Base-by-base conservation (phyloP, 257 asterid species). In the Cruciata laevipes region DNA sequence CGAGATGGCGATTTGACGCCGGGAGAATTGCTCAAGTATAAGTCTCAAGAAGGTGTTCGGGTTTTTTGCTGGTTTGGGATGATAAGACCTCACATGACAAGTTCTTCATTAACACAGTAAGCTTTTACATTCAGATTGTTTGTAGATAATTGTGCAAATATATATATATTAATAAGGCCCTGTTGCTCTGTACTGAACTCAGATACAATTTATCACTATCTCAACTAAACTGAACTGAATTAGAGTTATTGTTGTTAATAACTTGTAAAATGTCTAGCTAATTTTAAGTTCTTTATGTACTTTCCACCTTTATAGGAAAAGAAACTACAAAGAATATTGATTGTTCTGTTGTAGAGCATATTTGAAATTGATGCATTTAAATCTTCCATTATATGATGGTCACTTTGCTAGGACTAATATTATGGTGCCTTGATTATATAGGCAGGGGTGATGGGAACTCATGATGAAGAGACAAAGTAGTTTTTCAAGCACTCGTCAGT, bases 11-110 rank as follows among this genome's bases (percentile, higher is more conserved):
- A 89, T 49, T 75, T 91, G 74, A 91, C 87, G 47, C 92, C 89
- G 9, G 98, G 98, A 69, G 98, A 92, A 66, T 67, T 92, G 70
- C 74, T 92, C 74, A 92, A 92, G 88, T 89, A 87, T 67, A 92
- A 92, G 72, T 87, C 98, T 4, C 81, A 92, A 77, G 98, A 92
- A 80, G 98, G 98, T 57, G 97, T 92, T 71, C 83, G 98, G 52
- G 97, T 92, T 81, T 81, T 92, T 76, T 92, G 59, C 76, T 92
- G 74, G 80, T 85, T 73, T 92, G 98, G 98, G 98, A 92, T 79
- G 98, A 92, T 73, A 89, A 85, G 82, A 90, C 97, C 70, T 92
- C 98, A 5, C 98, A 89, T 30, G 77, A 82, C 70, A 85, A 76
- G 69, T 77, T 82, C 80, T 79, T 84, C 57, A 23, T 91, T 47